These are phyloP conservation scores for Leishmania mexicana DNA, from an alignment of 208 protist species.

Conservation along the genomic window DNA sequence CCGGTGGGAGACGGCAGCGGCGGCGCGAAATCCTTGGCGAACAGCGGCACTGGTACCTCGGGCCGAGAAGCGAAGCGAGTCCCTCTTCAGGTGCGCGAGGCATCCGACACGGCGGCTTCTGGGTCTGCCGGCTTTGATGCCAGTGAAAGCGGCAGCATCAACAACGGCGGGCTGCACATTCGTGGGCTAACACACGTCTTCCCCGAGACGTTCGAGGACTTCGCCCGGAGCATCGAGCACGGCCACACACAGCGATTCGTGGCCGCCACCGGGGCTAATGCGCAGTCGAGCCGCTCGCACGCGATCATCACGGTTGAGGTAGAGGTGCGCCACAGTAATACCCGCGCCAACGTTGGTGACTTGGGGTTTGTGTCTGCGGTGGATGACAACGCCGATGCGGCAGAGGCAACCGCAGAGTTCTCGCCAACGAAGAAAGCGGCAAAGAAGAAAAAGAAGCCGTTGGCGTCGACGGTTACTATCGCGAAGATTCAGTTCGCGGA, in stretches of 20 bases:
- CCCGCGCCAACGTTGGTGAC: background rate
- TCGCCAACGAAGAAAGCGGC: constrained; percentile 2
- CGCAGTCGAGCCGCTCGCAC: constrained; percentile 88
- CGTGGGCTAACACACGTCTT: constrained; percentile 66
- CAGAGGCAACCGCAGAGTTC: background rate
- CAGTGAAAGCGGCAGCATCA: background rate
- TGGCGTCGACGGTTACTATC: constrained; percentile 45
- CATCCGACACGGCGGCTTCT: background rate
- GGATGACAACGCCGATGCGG: constrained; percentile 9
- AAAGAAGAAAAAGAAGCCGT: background rate
- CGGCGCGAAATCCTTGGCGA: constrained; percentile 35
- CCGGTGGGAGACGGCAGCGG: constrained; percentile 28
- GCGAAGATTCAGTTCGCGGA: constrained; percentile 84
- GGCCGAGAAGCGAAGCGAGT: constrained; percentile 16
- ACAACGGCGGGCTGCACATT: constrained; percentile 55
- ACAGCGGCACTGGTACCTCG: background rate
- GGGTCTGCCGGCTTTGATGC: background rate
- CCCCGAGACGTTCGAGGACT: constrained; percentile 61
- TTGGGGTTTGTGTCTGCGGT: background rate
- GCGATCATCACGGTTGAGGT: constrained; percentile 89
- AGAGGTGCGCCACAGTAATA: constrained; percentile 41
- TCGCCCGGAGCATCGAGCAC: constrained; percentile 55
- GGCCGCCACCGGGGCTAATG: constrained; percentile 77
- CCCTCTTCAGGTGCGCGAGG: constrained; percentile 63
- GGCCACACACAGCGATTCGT: constrained; percentile 79